phyloP scores from a whole-genome alignment of 148 eudicot species.

The Talinum fruticosum region DNA sequence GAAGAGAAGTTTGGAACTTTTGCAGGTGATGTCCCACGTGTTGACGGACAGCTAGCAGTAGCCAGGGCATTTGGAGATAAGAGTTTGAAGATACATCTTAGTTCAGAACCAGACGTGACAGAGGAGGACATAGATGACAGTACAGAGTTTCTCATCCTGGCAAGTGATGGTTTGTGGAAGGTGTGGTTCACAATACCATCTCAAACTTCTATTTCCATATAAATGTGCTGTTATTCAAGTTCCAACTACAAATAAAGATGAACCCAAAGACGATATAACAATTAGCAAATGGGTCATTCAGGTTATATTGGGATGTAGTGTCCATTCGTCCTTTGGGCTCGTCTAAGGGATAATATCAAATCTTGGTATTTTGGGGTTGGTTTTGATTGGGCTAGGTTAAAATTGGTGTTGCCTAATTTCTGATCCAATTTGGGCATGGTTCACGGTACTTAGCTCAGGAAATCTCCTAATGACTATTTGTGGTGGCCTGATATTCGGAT shows the following conservation, averaged over 20 bases:
- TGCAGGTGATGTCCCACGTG: slow-evolving; percentile 88
- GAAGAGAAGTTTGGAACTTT: not conserved
- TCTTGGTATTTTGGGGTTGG: not conserved
- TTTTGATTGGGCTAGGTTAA: not conserved
- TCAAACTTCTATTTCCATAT: not conserved
- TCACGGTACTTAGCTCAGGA: not conserved
- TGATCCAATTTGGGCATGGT: not conserved
- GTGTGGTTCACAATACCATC: slow-evolving; percentile 26
- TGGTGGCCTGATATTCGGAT: not conserved
- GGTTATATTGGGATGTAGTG: not conserved
- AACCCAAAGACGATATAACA: not conserved
- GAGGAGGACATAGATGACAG: slow-evolving; percentile 48
- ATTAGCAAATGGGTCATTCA: not conserved
- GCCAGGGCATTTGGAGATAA: slow-evolving; percentile 95
- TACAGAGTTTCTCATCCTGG: slow-evolving; percentile 63
- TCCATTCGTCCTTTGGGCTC: not conserved
- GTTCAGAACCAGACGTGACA: slow-evolving; percentile 71
- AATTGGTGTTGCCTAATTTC: not conserved
- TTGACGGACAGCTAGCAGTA: slow-evolving; percentile 92
- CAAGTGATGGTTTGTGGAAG: slow-evolving; percentile 96
- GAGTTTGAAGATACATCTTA: slow-evolving; percentile 85
- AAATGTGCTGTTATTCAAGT: not conserved
- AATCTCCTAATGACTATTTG: not conserved
- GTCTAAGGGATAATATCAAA: not conserved
- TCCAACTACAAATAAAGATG: not conserved